These are phyloP conservation scores for Colletotrichum chrysophilum DNA, from an alignment of 2,329 filamentous ascomycete genomes.

Conservation along the genomic window DNA sequence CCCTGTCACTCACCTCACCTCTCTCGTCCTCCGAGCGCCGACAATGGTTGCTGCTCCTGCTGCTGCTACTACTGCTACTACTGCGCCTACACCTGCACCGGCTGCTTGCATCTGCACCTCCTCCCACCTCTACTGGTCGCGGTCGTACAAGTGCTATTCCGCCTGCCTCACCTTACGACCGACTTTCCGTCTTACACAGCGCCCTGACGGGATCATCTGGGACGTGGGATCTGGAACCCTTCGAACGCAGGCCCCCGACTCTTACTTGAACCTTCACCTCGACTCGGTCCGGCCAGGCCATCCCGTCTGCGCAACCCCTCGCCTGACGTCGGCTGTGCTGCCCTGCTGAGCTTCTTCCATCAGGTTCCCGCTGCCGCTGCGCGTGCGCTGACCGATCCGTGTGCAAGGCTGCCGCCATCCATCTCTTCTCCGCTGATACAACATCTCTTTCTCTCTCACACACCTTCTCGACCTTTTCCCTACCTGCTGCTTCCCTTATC, in stretches of 20 bases:
- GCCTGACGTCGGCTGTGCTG: conserved; percentile 11
- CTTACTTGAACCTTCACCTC: background rate
- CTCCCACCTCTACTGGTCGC: background rate
- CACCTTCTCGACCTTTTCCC: background rate
- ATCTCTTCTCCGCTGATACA: background rate
- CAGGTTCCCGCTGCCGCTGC: background rate
- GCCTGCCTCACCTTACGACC: background rate
- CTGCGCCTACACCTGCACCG: background rate
- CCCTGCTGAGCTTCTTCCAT: background rate
- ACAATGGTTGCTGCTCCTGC: background rate
- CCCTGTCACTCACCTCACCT: background rate
- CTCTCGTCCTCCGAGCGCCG: conserved; percentile 6
- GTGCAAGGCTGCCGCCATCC: conserved; percentile 2
- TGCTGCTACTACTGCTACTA: background rate
- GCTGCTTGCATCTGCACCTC: background rate
- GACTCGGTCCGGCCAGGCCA: background rate
- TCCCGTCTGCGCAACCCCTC: background rate
- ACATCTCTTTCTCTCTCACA: conserved; percentile 1
- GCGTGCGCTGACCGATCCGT: conserved; percentile 6
- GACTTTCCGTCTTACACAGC: background rate
- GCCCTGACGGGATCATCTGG: background rate
- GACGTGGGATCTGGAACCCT: background rate
- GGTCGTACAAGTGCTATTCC: background rate
- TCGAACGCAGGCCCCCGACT: background rate
- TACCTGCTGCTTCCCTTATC: background rate